Evolutionary conservation across 2,329 filamentous ascomycete species (phyloP), one percentile per base, ranked within the genome.

Genomic region (Botryotinia narcissicola): DNA sequence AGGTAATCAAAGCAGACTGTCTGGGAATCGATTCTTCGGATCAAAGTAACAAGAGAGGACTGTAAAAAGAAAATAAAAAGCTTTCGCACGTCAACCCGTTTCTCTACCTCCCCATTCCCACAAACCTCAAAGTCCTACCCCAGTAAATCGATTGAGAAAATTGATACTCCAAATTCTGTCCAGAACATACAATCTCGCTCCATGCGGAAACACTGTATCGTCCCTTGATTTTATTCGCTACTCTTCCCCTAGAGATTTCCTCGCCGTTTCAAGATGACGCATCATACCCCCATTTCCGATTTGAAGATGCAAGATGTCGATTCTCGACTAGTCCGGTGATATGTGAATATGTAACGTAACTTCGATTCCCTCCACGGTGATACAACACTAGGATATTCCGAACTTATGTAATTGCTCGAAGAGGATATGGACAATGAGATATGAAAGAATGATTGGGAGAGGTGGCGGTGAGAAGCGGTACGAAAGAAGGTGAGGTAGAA

Each of bases 21-120:
- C 66, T 54, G 66, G 66, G 66, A 57, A 68, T 68, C 35, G 66
- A 68, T 68, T 57, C 66, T 68, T 42, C 48, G 66, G 35, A 68
- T 68, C 44, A 68, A 68, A 68, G 66, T 68, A 29, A 68, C 66
- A 68, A 68, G 14, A 57, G 66, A 57, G 48, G 66, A 57, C 29
- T 68, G 66, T 57, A 68, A 68, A 67, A 37, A 67, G 46, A 54
- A 63, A 40, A 68, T 16, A 68, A 51, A 66, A 67, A 54, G 46
- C 64, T 37, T 16, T 57, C 48, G 66, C 25, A 29, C 54, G 35
- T 48, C 66, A 32, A 42, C 48, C 35, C 35, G 22, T 57, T 57
- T 68, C 48, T 68, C 66, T 68, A 57, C 25, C 25, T 42, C 48
- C 35, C 25, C 35, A 5, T 68, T 42, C 48, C 66, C 48, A 68